Evolutionary conservation across 352 stramenopile genomes (phyloP).

Genomic region (Phytophthora boehmeriae): DNA sequence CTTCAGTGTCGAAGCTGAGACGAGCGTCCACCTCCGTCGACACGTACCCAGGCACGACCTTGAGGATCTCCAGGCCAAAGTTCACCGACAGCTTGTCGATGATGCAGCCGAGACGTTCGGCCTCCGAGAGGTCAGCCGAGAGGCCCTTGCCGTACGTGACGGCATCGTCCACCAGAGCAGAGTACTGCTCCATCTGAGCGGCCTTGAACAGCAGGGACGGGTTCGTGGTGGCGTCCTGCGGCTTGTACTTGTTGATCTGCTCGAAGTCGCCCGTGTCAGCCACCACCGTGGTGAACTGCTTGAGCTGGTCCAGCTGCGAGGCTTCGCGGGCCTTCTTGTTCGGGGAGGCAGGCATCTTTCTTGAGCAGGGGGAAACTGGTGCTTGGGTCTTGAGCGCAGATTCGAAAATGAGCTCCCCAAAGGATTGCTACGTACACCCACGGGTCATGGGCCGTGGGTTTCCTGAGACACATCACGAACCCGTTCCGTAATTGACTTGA

Average conservation of each 20-base stretch:
- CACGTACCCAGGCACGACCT: conserved; percentile 97
- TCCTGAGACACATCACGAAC: neutral
- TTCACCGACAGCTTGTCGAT: conserved; percentile 99
- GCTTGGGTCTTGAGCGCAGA: conserved; percentile 56
- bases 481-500: too few relatives aligned
- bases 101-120: conserved; percentile 90
- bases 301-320: conserved; percentile 94
- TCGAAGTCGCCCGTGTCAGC: conserved; percentile 97
- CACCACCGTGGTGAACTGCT: conserved; percentile 97
- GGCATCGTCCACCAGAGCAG: conserved; percentile 95
- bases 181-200: conserved; percentile 95
- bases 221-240: conserved; percentile 99
- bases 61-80: conserved; percentile 97
- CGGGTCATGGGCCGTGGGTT: too few relatives aligned
- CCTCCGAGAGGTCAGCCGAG: conserved; percentile 66
- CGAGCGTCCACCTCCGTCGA: conserved; percentile 99
- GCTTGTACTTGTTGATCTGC: conserved; percentile 92
- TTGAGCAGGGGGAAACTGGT: conserved; percentile 7
- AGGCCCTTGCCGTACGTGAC: conserved; percentile 92
- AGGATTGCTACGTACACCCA: too few relatives aligned
- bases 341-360: conserved; percentile 58
- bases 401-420: conserved; percentile 81
- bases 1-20: conserved; percentile 96
- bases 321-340: conserved; percentile 80
- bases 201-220: conserved; percentile 99